Evolutionary conservation across 2,329 filamentous ascomycete species (phyloP), one percentile per base, ranked within the genome.

Genomic region (Ophiostoma himal-ulmi): DNA sequence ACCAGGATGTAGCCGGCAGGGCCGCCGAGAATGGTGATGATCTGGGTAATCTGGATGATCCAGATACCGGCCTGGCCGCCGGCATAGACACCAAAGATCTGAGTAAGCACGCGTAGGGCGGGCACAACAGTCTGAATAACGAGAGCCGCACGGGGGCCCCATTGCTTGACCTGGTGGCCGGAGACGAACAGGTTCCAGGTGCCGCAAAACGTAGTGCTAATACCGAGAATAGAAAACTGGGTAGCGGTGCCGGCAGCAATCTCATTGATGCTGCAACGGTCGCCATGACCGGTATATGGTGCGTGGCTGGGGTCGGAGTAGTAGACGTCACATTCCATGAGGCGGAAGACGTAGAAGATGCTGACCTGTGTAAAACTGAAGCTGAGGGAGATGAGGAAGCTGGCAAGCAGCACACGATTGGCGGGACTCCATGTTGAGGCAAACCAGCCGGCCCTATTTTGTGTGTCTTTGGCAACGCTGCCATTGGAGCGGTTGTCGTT

Each of bases 291-390:
- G 11, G 79, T 74, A 68, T 80, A 85, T 0, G 83, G 82, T 14
- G 84, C 82, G 75, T 91, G 85, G 2, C 80, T 80, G 48, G 82
- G 80, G 34, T 65, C 37, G 62, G n/a, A 26, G 78, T 91, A 92
- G 77, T 88, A 92, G 68, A 85, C 83, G 70, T 92, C 87, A 78
- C 90, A 92, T 68, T 87, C 88, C 89, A 92, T 91, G 1, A 90
- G 76, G 71, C 88, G 87, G 74, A 92, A 91, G 34, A 89, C 87
- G 82, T 88, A 87, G 72, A 88, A 82, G 1, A 81, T 81, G 8
- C 79, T 81, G 67, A 84, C 82, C 69, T 84, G 83, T 0, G 83
- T 84, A 74, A 81, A 82, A 74, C 80, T 82, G 70, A 85, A 83
- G 1, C 82, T 81, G 37, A 84, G 73, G 3, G 83, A 88, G 69